A percentile compares a stretch with the other conserved stretches of the same genome.
These are phyloP conservation scores for Groenewaldozyma auringiensis DNA, from an alignment of 1,139 yeast genomes.

Conservation along the genomic window DNA sequence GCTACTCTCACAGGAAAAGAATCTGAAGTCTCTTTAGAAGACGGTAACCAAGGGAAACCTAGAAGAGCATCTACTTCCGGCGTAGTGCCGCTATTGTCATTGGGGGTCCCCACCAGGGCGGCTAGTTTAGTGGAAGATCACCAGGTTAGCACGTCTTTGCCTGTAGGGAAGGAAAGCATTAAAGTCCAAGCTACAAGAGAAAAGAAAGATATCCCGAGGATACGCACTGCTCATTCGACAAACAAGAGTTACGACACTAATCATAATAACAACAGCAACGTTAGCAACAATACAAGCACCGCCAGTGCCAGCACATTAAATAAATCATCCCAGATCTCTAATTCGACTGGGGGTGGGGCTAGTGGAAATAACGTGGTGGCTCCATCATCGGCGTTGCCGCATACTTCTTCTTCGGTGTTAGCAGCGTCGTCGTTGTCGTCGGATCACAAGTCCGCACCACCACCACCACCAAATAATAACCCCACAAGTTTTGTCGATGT, in stretches of 20 bases:
- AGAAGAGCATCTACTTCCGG: background rate
- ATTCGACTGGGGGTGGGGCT: no score
- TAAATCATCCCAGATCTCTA: no score
- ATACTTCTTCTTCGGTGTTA: no score
- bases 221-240: background rate
- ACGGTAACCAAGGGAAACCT: background rate
- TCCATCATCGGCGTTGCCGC: background rate
- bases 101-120: constrained; percentile 1
- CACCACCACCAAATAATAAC: background rate
- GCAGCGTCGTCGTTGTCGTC: background rate
- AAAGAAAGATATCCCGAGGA: background rate
- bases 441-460: background rate
- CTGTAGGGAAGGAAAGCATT: background rate
- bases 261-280: background rate
- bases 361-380: background rate
- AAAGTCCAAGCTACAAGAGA: background rate
- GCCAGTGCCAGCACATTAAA: no score
- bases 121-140: background rate
- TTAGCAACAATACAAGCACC: no score
- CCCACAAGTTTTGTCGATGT: background rate
- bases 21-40: background rate
- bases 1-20: no score
- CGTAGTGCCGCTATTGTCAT: constrained; percentile 3
- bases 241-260: background rate
- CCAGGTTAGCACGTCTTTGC: background rate